These are phyloP conservation scores for Strobilomyces echinocephalus DNA, from an alignment of 768 basidiomycete genomes.

Conservation along the genomic window DNA sequence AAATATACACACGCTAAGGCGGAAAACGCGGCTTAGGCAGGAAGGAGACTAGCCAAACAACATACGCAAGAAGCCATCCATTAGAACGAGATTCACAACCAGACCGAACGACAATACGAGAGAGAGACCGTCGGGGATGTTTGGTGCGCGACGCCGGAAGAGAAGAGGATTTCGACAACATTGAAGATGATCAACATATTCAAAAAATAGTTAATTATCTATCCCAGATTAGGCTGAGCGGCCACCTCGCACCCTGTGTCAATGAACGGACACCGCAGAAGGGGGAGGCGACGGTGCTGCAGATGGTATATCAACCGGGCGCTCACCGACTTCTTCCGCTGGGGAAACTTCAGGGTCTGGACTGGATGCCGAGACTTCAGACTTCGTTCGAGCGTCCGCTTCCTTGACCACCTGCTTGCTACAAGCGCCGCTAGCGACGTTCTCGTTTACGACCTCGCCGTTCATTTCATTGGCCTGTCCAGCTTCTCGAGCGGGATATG, in stretches of 20 bases:
- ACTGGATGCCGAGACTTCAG: conserved; percentile 11
- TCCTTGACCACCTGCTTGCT: conserved; percentile 9
- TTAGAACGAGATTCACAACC: conserved; percentile 5
- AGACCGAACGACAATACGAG: conserved; percentile 8
- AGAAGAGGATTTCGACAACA: conserved; percentile 11
- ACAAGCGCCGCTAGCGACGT: conserved; percentile 6
- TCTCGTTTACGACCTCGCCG: conserved; percentile 19
- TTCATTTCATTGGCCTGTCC: conserved; percentile 16
- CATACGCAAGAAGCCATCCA: conserved; percentile 21
- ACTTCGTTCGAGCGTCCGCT: conserved; percentile 10
- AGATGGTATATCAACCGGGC: conserved; percentile 22
- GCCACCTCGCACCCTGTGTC: conserved; percentile 7
- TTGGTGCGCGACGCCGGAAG: conserved; percentile 14
- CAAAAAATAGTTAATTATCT: conserved; percentile 32
- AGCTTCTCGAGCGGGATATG: conserved; percentile 24
- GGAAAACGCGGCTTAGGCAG: conserved; percentile 1
- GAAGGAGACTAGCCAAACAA: conserved; percentile 16
- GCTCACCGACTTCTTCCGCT: conserved; percentile 22
- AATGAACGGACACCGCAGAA: conserved; percentile 27
- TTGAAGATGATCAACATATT: conserved; percentile 34
- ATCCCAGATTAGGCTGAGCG: conserved; percentile 12
- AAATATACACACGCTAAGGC: conserved; percentile 22
- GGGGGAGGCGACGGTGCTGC: conserved; percentile 28
- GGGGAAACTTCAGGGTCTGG: conserved; percentile 20
- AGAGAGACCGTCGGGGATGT: conserved; percentile 7